Evolutionary conservation across 805 yeast species (phyloP).

Genomic region (Saturnispora ahearnii): DNA sequence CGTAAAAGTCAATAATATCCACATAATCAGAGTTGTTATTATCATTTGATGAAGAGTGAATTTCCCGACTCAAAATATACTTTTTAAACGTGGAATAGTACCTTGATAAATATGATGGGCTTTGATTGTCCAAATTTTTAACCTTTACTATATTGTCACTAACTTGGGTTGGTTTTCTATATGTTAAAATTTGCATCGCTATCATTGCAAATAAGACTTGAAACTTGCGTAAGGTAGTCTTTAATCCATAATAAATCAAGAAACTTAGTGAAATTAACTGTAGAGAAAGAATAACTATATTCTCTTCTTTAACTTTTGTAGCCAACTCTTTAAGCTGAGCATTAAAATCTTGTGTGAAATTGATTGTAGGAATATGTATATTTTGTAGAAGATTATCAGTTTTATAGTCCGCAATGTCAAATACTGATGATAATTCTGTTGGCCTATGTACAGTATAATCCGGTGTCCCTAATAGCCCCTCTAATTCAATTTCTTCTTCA

Average conservation of each 20-base stretch:
- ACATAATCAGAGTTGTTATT: background rate
- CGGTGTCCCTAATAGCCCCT: background rate
- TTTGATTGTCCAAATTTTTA: background rate
- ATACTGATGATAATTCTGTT: background rate
- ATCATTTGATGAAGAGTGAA: background rate
- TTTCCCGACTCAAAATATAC: constrained; percentile 1
- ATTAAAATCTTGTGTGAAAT: background rate
- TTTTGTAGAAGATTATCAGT: background rate
- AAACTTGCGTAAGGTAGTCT: background rate
- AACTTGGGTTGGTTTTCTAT: no score
- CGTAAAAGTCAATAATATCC: background rate
- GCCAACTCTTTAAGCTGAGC: background rate
- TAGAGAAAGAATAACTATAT: background rate
- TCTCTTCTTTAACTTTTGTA: background rate
- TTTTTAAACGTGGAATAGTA: background rate
- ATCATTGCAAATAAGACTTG: background rate
- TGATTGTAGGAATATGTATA: background rate
- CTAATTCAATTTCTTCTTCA: background rate
- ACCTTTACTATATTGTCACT: no score
- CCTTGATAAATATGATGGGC: background rate
- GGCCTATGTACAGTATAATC: no score
- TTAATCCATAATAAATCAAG: background rate
- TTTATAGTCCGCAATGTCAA: background rate
- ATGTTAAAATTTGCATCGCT: no score
- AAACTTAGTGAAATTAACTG: background rate